Conservation (phyloP, 2,329 filamentous ascomycete genomes). For the Emydomyces testavorans region DNA sequence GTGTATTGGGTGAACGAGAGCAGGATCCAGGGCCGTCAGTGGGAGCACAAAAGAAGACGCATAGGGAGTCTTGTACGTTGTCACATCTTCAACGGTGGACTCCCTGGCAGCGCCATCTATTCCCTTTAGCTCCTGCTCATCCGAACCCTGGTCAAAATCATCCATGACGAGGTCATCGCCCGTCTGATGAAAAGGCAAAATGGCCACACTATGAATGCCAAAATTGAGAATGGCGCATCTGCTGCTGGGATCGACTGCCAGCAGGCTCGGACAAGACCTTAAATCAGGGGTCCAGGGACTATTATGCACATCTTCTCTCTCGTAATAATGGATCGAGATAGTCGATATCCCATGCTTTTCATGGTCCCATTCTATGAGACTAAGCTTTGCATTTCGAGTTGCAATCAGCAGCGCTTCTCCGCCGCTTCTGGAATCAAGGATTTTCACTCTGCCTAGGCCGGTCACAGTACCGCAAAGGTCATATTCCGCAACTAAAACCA, state of each 20-base stretch:
- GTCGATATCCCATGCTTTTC: constrained; percentile 68
- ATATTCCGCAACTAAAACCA: constrained; percentile 77
- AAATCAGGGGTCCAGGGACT: constrained; percentile 71
- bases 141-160: constrained; percentile 75
- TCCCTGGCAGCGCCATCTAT: constrained; percentile 28
- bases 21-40: constrained; percentile 76
- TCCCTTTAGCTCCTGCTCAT: constrained; percentile 50
- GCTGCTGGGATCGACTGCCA: constrained; percentile 81
- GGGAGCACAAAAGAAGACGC: constrained; percentile 85
- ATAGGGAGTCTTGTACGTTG: constrained; percentile 54
- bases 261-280: constrained; percentile 63
- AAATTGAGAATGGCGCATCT: constrained; percentile 93
- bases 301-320: constrained; percentile 76
- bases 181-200: constrained; percentile 77
- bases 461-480: constrained; percentile 72
- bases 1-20: constrained; percentile 76
- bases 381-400: constrained; percentile 84
- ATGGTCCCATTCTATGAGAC: constrained; percentile 86
- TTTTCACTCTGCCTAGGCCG: constrained; percentile 66
- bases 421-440: constrained; percentile 59
- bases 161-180: constrained; percentile 85
- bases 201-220: constrained; percentile 75
- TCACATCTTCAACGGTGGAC: constrained; percentile 1
- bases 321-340: constrained; percentile 94
- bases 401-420: constrained; percentile 75